A percentile compares a stretch with the other conserved stretches of the same genome.
phyloP scores from a whole-genome alignment of 1,284 basidiomycete genomes.

The Schizopora paradoxa region DNA sequence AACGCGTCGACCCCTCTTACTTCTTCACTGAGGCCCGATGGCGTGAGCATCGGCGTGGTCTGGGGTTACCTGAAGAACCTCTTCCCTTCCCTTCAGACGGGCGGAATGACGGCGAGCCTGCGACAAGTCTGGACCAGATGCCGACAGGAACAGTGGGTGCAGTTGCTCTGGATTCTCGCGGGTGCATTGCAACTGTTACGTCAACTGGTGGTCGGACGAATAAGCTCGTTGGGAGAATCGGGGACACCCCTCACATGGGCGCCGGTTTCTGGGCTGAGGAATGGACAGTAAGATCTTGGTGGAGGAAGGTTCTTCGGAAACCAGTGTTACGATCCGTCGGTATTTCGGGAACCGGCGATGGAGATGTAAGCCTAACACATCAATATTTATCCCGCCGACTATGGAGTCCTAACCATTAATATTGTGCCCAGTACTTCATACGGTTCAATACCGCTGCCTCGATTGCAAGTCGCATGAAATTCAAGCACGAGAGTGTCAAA shows the following conservation, averaged over 20 bases:
- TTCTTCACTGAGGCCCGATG: slow-evolving; percentile 71
- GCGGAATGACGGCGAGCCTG: slow-evolving; percentile 21
- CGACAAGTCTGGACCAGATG: slow-evolving; percentile 45
- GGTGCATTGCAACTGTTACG: slow-evolving; percentile 68
- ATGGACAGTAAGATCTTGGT: slow-evolving; percentile 46
- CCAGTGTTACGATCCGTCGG: slow-evolving; percentile 50
- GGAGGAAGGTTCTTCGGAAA: slow-evolving; percentile 38
- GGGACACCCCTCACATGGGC: slow-evolving; percentile 76
- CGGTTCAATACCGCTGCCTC: slow-evolving; percentile 60
- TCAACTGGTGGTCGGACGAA: slow-evolving; percentile 81
- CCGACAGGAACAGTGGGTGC: slow-evolving; percentile 81
- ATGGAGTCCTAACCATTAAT: background rate
- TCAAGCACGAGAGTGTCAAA: slow-evolving; percentile 48
- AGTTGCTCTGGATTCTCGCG: slow-evolving; percentile 68
- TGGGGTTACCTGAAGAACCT: slow-evolving; percentile 66
- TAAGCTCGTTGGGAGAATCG: slow-evolving; percentile 74
- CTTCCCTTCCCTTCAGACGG: slow-evolving; percentile 28
- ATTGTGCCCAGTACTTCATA: slow-evolving; percentile 61
- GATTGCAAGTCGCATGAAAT: slow-evolving; percentile 63
- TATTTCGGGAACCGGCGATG: slow-evolving; percentile 77
- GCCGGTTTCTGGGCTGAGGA: slow-evolving; percentile 80
- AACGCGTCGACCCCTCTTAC: slow-evolving; percentile 65
- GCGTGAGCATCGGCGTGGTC: slow-evolving; percentile 65
- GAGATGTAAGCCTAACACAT: slow-evolving; percentile 60
- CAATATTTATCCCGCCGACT: slow-evolving; percentile 12